Base-by-base conservation (phyloP, 768 basidiomycete species). In the Suillus placidus region DNA sequence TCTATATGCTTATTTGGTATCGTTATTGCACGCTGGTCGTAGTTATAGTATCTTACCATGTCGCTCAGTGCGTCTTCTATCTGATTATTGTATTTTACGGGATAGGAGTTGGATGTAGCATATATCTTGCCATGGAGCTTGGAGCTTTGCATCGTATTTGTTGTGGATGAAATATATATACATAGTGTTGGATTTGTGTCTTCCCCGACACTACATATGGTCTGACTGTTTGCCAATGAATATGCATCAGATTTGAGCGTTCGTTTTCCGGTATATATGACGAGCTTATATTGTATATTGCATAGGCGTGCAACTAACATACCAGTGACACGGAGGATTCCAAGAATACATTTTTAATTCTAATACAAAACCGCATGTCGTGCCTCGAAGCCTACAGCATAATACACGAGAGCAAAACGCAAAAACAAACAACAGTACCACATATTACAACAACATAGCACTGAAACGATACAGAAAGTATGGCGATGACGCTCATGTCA, bases 401-500 rank as follows among this genome's bases (percentile, higher is more conserved):
- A 30, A 51, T 64, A 43, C 64, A 63, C 35, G 26, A 63, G 37
- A 38, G 26, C 42, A 55, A 42, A 23, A 34, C 49, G 40, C n/a
- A 23, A 57, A 30, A 56, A 42, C 32, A 49, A 67, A 37, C 9
- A 37, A 63, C 23, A 51, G 63, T 20, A 32, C 23, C 34, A 23
- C n/a, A 62, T 14, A 60, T 10, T 6, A 37, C n/a, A 49, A 18
- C 9, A 67, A 49, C 16, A 67, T 47, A 66, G 16, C 51, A 60
- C 37, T 18, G 30, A 55, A 63, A 47, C 32, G 14, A 51, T 62
- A 51, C 34, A 66, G 47, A 23, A 30, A 32, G 4, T 30, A 30
- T 30, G 16, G n/a, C 30, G 6, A 42, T 6, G 34, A 40, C 16
- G 20, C 68, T 20, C 73, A 61, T 55, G 68, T 4, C 65, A 61